Base-by-base conservation (phyloP, 108 stramenopile species). In the Skeletonema tropicum region DNA sequence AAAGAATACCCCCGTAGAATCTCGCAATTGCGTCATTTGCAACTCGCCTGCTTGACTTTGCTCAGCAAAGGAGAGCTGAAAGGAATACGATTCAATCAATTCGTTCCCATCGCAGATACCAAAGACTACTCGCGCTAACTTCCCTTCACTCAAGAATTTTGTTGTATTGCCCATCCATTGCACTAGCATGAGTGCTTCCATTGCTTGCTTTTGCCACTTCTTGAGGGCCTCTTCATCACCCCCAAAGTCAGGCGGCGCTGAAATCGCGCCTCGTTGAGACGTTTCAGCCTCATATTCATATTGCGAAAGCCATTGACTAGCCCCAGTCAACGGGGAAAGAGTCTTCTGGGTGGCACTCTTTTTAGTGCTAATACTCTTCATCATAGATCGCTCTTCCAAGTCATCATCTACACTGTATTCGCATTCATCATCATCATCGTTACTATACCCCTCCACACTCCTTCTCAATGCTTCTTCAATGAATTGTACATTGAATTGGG, bases 61-160 rank as follows among this genome's bases (percentile, higher is more conserved):
- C 46, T 52, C 41, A 31, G 11, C 39, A 42, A 75, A 60, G 23
- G 60, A 15, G 41, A 25, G 31, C 32, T 67, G 10, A 30, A 77
- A 68, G 38, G 71, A 61, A 68, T 79, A 79, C n/a, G 66, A 70
- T 29, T 79, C 78, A 45, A 79, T 25, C 60, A 79, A 32, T 11
- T 79, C 71, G 9, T 62, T 59, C 32, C 17, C 42, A 31, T 66
- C 61, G 46, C 71, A 71, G 29, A 79, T 63, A 2, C 78, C 61
- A 32, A 79, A 79, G 32, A 63, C 15, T 25, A 79, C 39, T 9
- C 71, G 45, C 13, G 78, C 78, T 66, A 79, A 68, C n/a, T 73
- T 49, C 8, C 70, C 64, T 31, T 55, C 35, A 21, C 36, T 72
- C 60, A 79, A 45, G 5, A 79, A 61, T 3, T 33, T 19, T 39